Conservation (phyloP, 177 flowering plant species). For the Vitis hybrid region DNA sequence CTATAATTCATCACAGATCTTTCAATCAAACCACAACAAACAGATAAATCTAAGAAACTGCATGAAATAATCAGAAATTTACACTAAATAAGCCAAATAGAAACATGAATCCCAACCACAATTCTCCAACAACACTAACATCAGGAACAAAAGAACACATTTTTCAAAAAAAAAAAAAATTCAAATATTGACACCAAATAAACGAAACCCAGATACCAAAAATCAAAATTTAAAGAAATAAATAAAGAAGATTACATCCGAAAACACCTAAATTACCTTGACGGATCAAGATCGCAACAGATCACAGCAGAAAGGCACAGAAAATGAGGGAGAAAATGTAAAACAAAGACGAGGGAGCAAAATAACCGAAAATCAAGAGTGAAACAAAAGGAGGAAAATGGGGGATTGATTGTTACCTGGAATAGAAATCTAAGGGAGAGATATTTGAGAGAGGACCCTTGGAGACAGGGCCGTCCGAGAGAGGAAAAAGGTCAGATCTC, state of each 20-base stretch:
- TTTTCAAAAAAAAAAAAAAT: too few species aligned
- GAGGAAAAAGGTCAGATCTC: conserved; percentile 13
- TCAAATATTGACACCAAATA: too few species aligned
- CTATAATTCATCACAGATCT: background rate
- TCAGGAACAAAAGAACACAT: too few species aligned
- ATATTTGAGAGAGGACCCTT: background rate
- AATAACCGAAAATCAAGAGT: background rate
- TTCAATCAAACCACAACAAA: background rate
- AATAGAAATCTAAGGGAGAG: conserved; percentile 8
- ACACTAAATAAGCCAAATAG: background rate
- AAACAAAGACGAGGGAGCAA: background rate
- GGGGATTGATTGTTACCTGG: background rate
- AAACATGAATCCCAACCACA: background rate
- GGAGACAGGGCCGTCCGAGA: conserved; percentile 11
- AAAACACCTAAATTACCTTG: background rate
- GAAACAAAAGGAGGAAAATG: background rate
- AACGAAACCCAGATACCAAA: background rate
- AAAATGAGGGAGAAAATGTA: background rate
- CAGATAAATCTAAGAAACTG: background rate
- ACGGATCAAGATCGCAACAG: background rate
- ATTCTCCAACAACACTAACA: background rate
- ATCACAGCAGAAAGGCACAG: background rate
- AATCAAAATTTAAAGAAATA: background rate
- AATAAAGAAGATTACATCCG: background rate
- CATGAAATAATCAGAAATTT: background rate